These are phyloP conservation scores for Asterochloris erici DNA, from an alignment of 139 green algal species.

Conservation along the genomic window DNA sequence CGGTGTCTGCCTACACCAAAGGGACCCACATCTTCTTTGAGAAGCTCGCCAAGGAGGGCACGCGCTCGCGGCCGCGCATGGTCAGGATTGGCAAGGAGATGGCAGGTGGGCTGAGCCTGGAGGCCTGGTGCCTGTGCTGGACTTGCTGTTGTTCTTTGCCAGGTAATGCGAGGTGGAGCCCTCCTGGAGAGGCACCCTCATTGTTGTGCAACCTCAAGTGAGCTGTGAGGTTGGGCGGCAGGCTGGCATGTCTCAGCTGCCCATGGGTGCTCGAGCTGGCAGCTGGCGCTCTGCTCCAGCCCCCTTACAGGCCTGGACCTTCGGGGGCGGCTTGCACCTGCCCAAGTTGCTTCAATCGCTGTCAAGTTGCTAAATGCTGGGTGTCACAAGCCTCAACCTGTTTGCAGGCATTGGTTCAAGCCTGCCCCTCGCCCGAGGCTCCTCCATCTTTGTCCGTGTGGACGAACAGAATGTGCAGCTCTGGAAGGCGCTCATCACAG, in stretches of 20 bases:
- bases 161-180: no score
- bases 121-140: constrained; percentile 28
- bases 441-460: constrained; percentile 61
- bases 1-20: no score
- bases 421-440: constrained; percentile 53
- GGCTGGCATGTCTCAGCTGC: no score
- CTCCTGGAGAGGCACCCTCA: no score
- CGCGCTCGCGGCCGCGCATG: constrained; percentile 23
- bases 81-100: constrained; percentile 54
- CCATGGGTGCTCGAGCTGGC: no score
- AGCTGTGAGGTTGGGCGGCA: no score
- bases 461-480: constrained; percentile 56
- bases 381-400: not conserved
- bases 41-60: constrained; percentile 17
- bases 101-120: constrained; percentile 11
- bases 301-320: no score
- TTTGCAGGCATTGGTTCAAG: constrained; percentile 25
- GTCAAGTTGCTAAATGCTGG: not conserved
- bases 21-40: not conserved
- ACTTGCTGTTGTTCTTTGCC: not conserved
- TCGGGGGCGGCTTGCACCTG: not conserved
- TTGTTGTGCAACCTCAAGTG: no score
- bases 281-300: no score
- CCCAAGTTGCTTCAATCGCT: not conserved
- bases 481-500: constrained; percentile 71